Base-by-base conservation (phyloP, 768 basidiomycete species). In the Leucosporidium yakuticum region DNA sequence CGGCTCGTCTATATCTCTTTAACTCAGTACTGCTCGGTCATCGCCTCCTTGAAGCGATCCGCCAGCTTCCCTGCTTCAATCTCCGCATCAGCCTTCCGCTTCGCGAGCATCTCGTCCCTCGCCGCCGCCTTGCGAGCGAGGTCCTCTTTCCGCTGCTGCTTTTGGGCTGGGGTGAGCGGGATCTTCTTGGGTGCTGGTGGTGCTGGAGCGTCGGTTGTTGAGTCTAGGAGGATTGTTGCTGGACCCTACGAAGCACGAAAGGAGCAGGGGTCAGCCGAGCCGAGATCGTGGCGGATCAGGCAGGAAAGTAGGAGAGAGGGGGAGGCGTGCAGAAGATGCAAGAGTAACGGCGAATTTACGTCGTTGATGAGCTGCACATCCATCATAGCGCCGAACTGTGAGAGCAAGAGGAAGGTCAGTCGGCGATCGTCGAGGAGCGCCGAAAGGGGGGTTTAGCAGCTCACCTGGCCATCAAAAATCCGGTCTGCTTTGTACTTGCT, bases 91-190 rank as follows among this genome's bases (percentile, higher is more conserved):
- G 27, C 54, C 29, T 39, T 49, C 60, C 14, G 27, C 23, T 71
- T 77, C 32, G 71, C 68, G 47, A 70, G 79, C 79, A 90, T 0
- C 44, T 48, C 48, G 2, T 65, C 64, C 15, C 39, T 25, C 53
- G 67, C 69, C 8, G 51, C 71, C 48, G 67, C 67, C 48, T 67
- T 67, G 32, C 32, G 55, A 2, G 54, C 66, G 14, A 62, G 55
- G 53, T 67, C 61, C 11, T 32, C 55, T 25, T 62, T 67, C 4
- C 61, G 21, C 36, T 64, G 57, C 55, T 36, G n/a, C 49, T 69
- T 73, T 2, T 19, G 47, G 5, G 12, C 8, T 21, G 50, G 50
- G 14, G 21, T 17, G 50, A 51, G 23, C 25, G 50, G 50, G 20
- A 27, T 17, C 23, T 27, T 51, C 23, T 23, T 27, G 4, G 54